Conservation (phyloP, 257 asterid genomes). For the Vinca minor region DNA sequence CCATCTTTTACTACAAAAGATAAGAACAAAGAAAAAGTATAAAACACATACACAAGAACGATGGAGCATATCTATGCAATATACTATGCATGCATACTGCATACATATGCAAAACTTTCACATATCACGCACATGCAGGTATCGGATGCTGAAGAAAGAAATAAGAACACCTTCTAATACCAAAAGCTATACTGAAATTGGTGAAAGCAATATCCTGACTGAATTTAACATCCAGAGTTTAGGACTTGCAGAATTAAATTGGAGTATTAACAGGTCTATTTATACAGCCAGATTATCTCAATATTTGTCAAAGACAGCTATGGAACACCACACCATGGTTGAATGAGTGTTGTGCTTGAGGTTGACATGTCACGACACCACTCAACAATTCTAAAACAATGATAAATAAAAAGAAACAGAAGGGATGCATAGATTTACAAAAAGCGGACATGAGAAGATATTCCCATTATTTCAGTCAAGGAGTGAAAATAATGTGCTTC, state of each 20-base stretch:
- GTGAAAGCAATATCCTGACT: background rate
- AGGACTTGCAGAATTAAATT: background rate
- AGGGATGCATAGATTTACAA: too few relatives aligned
- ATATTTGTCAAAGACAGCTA: background rate
- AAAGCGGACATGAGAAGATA: background rate
- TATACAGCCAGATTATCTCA: background rate
- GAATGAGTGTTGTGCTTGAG: background rate
- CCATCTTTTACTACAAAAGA: constrained; percentile 53
- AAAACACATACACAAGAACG: background rate
- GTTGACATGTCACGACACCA: background rate
- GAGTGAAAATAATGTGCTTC: background rate
- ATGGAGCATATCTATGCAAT: background rate
- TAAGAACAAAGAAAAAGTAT: background rate
- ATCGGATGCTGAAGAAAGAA: constrained; percentile 1
- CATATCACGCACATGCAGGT: background rate
- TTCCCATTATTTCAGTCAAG: background rate
- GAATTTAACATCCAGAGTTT: background rate
- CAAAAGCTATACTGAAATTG: background rate
- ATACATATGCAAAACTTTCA: background rate
- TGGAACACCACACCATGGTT: background rate
- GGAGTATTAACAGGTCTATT: background rate
- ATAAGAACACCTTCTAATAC: background rate
- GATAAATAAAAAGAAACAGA: background rate
- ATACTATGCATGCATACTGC: background rate
- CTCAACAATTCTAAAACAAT: background rate